Conservation (phyloP, 495 filamentous ascomycete genomes). For the Lentithecium fluviatile region DNA sequence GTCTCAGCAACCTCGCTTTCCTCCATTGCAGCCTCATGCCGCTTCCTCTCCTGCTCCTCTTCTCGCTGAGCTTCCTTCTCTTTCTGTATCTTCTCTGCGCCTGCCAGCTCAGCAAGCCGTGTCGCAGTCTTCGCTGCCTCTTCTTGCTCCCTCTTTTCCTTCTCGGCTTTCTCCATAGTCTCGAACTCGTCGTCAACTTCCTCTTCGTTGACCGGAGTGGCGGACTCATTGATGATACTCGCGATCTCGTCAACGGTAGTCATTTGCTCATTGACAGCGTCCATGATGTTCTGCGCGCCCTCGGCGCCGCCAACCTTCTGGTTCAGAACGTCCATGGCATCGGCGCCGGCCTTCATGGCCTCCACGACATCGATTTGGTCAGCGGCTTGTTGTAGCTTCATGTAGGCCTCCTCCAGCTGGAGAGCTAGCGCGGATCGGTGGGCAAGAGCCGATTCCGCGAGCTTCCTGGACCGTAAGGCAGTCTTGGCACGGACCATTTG, state of each 20-base stretch:
- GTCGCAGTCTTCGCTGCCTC: slow-evolving; percentile 34
- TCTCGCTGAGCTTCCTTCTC: slow-evolving; percentile 48
- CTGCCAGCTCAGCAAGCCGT: slow-evolving; percentile 42
- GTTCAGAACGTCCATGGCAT: slow-evolving; percentile 70
- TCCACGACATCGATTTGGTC: slow-evolving; percentile 77
- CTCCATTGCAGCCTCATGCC: slow-evolving; percentile 7
- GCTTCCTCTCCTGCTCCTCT: slow-evolving; percentile 43
- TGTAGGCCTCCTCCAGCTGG: slow-evolving; percentile 80
- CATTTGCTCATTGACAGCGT: slow-evolving; percentile 76
- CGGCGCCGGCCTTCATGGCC: slow-evolving; percentile 75
- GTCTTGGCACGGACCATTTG: slow-evolving; percentile 72
- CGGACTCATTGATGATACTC: slow-evolving; percentile 65
- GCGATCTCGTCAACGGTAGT: slow-evolving; percentile 78
- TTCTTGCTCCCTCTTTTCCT: slow-evolving; percentile 30
- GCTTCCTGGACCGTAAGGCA: slow-evolving; percentile 78
- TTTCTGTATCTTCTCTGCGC: slow-evolving; percentile 42
- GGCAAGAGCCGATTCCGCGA: slow-evolving; percentile 67
- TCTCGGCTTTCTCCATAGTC: slow-evolving; percentile 66
- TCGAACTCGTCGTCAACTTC: slow-evolving; percentile 90
- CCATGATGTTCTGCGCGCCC: slow-evolving; percentile 71
- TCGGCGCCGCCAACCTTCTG: slow-evolving; percentile 73
- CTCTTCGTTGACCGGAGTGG: slow-evolving; percentile 64
- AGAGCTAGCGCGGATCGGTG: slow-evolving; percentile 65
- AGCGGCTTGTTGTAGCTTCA: slow-evolving; percentile 77
- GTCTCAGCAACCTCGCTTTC: slow-evolving; percentile 22